phyloP scores from a whole-genome alignment of 2,329 filamentous ascomycete species.

The Sarocladiaceae sp. region DNA sequence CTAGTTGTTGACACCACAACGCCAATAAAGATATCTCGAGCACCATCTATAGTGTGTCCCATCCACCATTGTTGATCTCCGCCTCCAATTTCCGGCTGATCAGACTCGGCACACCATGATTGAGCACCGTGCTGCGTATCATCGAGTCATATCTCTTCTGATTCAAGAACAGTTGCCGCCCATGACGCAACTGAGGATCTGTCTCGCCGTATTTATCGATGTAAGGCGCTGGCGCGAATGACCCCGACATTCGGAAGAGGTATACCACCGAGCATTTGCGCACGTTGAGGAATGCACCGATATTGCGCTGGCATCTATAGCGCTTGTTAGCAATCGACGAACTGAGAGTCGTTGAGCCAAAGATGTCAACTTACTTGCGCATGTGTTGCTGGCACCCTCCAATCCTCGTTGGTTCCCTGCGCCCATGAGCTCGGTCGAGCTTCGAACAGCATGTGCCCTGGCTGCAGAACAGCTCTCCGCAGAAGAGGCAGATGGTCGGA shows the following conservation, averaged over 20 bases:
- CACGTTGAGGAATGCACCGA: conserved; percentile 95
- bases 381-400: conserved; percentile 92
- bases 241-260: conserved; percentile 75
- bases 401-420: conserved; percentile 44
- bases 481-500: conserved; percentile 88
- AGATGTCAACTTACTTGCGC: conserved; percentile 59
- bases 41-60: conserved; percentile 63
- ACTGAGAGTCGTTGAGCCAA: not conserved
- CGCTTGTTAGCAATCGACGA: conserved; percentile 10
- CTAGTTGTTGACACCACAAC: no score
- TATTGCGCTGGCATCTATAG: conserved; percentile 75
- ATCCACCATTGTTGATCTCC: conserved; percentile 95
- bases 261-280: conserved; percentile 93
- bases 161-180: conserved; percentile 86
- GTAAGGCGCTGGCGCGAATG: conserved; percentile 84
- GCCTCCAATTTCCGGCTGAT: conserved; percentile 89
- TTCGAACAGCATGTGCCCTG: conserved; percentile 89
- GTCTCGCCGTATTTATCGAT: conserved; percentile 95
- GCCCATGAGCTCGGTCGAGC: conserved; percentile 42
- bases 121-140: conserved; percentile 79
- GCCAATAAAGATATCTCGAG: conserved; percentile 8
- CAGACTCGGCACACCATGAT: conserved; percentile 80
- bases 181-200: conserved; percentile 82
- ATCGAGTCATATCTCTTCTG: conserved; percentile 91
- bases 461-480: conserved; percentile 93